Evolutionary conservation across 192 early-diverging fungal species (phyloP), one percentile per base, ranked within the genome.

Genomic region (Coemansia aciculifera): DNA sequence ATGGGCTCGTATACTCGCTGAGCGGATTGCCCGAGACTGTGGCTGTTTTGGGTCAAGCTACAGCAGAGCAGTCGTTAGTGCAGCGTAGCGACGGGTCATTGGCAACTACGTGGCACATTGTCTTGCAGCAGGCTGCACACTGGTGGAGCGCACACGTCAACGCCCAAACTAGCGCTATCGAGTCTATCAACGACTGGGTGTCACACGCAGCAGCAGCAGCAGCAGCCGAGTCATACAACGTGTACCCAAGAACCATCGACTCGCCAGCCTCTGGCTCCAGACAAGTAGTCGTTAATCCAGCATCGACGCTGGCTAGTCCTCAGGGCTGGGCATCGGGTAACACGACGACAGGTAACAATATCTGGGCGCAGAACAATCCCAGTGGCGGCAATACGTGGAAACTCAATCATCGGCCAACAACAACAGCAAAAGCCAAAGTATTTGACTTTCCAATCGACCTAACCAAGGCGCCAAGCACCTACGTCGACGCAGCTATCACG

Each of bases 361-460:
- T 91, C 24, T 94, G 87, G 78, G 93, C 94, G 23, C 94, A 96
- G 49, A 90, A 89, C 66, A 95, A 98, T 73, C 87, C 89, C 2
- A 83, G 84, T 51, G 93, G 94, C 29, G 87, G 87, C n/a, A 12
- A 0, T 13, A 13, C 85, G 13, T 96, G 92, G 94, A 64, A 86
- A 59, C 76, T 82, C 76, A 94, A 94, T 71, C 81, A 89, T 62
- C 90, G 94, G 11, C 95, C 95, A 3, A 80, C 84, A 34, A 92
- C 89, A 36, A 36, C 3, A 36, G 34, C 34, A 51, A 49, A 1
- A 9, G 43, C 12, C 67, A 74, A 15, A 68, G 68, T 6, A 9
- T 95, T 95, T 83, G 88, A 95, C 75, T 93, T 87, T 67, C 73
- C 89, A 44, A 73, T 90, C n/a, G 85, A 93, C 69, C 77, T 94